These are phyloP conservation scores for Globisporangium carolinianum DNA, from an alignment of 352 stramenopile species.

Conservation along the genomic window DNA sequence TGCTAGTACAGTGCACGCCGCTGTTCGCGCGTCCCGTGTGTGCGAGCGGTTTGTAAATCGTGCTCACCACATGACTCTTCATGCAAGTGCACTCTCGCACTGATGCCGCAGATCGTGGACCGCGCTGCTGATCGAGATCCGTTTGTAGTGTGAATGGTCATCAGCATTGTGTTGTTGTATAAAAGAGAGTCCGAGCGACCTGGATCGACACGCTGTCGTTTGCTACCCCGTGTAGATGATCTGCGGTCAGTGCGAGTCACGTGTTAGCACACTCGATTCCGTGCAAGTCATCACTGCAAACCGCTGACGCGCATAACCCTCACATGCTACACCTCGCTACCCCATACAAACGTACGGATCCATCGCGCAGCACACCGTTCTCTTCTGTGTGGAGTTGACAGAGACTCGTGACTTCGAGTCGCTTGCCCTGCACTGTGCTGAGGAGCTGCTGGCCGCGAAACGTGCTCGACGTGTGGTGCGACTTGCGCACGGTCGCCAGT, in stretches of 20 bases:
- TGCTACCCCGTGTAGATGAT: not conserved
- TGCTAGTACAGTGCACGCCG: too few relatives aligned
- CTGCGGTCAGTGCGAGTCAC: not conserved
- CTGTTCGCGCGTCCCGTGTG: too few relatives aligned
- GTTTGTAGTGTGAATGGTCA: too few relatives aligned
- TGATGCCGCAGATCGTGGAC: too few relatives aligned
- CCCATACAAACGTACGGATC: conserved; percentile 32
- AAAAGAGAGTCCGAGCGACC: too few relatives aligned
- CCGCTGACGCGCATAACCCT: not conserved
- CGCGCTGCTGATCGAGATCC: too few relatives aligned
- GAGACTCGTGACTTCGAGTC: conserved; percentile 63
- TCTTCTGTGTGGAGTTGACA: conserved; percentile 60
- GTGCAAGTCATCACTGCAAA: too few relatives aligned
- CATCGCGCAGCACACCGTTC: conserved; percentile 32
- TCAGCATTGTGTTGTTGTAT: too few relatives aligned
- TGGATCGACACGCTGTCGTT: not conserved
- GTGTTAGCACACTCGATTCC: not conserved
- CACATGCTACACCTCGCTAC: not conserved
- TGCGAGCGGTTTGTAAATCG: too few relatives aligned
- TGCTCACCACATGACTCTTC: too few relatives aligned
- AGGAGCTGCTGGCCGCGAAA: conserved; percentile 69
- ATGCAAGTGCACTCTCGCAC: too few relatives aligned
- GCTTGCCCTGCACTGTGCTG: conserved; percentile 60
- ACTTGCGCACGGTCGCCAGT: conserved; percentile 27
- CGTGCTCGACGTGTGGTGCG: conserved; percentile 46